Conservation (phyloP, 164 flowering plant genomes). For the Cinnamomum chago region DNA sequence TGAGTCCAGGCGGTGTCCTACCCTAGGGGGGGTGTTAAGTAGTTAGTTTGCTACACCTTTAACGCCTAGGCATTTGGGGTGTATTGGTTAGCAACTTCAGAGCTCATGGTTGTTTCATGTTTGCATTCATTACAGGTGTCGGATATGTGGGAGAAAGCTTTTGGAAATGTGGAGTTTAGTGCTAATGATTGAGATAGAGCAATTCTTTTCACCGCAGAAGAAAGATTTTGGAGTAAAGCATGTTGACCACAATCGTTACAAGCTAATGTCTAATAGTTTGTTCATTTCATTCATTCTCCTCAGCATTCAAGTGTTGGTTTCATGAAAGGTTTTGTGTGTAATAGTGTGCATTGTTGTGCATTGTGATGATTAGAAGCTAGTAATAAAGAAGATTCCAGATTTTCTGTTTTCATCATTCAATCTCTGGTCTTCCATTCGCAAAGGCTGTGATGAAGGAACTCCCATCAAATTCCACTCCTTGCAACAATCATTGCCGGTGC, state of each 20-base stretch:
- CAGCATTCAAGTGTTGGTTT: not conserved
- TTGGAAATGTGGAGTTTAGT: not conserved
- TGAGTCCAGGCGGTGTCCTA: too few relatives aligned
- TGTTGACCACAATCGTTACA: not conserved
- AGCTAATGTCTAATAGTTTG: slow-evolving; percentile 1
- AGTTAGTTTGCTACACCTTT: too few relatives aligned
- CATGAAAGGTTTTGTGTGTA: not conserved
- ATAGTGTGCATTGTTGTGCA: not conserved
- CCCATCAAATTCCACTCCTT: too few relatives aligned
- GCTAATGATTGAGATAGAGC: slow-evolving; percentile 1
- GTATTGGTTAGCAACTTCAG: too few relatives aligned
- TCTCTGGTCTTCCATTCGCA: not conserved
- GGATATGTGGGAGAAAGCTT: not conserved
- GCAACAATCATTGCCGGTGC: too few relatives aligned
- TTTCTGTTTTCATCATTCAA: not conserved
- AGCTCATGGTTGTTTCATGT: too few relatives aligned
- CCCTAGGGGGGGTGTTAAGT: too few relatives aligned
- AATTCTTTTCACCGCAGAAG: not conserved
- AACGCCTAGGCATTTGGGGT: too few relatives aligned
- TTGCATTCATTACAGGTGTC: not conserved
- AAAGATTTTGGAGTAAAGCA: not conserved
- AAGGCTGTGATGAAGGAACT: too few relatives aligned
- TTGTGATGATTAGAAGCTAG: not conserved
- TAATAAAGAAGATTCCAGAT: not conserved
- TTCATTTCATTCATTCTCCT: slow-evolving; percentile 3